Conservation (phyloP, 2,329 filamentous ascomycete species). For the Berkeleyomyces basicola region DNA sequence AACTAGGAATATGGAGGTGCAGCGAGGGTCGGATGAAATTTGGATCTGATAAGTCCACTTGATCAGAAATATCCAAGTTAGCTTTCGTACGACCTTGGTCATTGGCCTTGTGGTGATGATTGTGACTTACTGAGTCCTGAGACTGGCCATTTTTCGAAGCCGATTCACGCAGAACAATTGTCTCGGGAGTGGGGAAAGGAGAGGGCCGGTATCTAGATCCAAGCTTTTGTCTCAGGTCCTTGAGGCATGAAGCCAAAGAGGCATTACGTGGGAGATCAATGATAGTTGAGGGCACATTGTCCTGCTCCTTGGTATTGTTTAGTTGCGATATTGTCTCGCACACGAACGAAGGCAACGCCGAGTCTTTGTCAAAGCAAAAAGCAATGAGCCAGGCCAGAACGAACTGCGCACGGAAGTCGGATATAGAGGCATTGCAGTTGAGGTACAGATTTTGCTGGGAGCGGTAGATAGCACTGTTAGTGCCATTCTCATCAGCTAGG, state of each 20-base stretch:
- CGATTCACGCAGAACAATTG: conserved; percentile 10
- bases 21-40: background rate
- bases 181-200: background rate
- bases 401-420: conserved; percentile 14
- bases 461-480: background rate
- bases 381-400: conserved; percentile 17
- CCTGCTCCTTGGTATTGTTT: background rate
- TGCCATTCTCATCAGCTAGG: conserved; percentile 3
- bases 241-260: background rate
- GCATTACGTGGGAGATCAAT: conserved; percentile 7
- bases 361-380: conserved; percentile 16
- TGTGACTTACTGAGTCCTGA: conserved; percentile 7
- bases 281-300: conserved; percentile 7
- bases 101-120: background rate
- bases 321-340: conserved; percentile 13
- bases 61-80: background rate
- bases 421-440: background rate
- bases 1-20: conserved; percentile 13
- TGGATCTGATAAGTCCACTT: conserved; percentile 17
- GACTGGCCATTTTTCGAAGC: conserved; percentile 4
- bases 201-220: background rate
- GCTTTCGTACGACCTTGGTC: background rate
- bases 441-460: background rate
- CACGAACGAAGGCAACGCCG: conserved; percentile 12
- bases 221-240: background rate